Base-by-base conservation (phyloP, 257 asterid genomes). In the Henckelia pumila region DNA sequence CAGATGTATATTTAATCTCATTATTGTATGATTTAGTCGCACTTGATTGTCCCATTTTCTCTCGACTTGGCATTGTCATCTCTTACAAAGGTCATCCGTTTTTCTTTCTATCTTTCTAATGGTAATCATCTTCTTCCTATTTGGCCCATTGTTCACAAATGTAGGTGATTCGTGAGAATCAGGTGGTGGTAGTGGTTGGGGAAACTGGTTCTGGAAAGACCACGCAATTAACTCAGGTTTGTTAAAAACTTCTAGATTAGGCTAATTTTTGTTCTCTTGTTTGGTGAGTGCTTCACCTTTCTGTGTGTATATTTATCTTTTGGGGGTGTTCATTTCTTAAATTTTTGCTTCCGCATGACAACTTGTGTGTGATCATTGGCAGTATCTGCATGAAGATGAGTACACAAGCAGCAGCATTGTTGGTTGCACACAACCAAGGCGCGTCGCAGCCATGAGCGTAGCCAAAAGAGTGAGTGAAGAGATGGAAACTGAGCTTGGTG, bases 161-260 rank as follows among this genome's bases (percentile, higher is more conserved):
- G 77, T 76, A 94, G 99, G 95, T 94, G 74, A 63, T 94, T 55
- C 97, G 95, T 6, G 99, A 94, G 77, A 94, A 94, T 76, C 99
- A 94, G 75, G 96, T 94, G 65, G 88, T 91, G 65, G 88, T 94
- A 6, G 99, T 94, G 49, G 99, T 94, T 69, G 97, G 99, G 68
- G 99, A 94, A 81, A 94, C 99, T 67, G 99, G 99, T 62, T 93
- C 99, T 20, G 97, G 99, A 68, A 93, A 93, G 90, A 93, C 99
- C 21, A 90, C 96, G 13, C 99, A 93, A 69, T 72, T 93, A 26
- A 93, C 99, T 37, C 99, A 93, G 98, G 98, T 93, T 47, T 40
- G 55, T 47, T 47, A 14, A 47, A 47, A 47, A 47, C 21, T 47
- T 16, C 1, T 6, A 16, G 8, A n/a, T n/a, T 17, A 16, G 21